A percentile compares a stretch with the other conserved stretches of the same genome.
Conservation (phyloP, 31 red algal species). For the Porphyra umbilicalis region DNA sequence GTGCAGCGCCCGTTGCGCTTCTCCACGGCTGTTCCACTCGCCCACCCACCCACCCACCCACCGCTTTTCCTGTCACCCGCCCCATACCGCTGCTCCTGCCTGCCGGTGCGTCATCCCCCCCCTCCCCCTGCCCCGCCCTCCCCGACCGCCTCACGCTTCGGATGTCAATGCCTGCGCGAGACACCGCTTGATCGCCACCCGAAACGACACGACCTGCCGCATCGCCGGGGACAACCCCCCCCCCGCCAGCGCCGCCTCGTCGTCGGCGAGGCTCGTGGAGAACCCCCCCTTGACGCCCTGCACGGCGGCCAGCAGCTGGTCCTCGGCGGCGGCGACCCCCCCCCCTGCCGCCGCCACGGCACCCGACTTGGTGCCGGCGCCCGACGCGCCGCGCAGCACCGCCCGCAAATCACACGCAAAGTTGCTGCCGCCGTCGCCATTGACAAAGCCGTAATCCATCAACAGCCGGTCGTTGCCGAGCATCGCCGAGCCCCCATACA, state of each 20-base stretch:
- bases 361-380: background rate
- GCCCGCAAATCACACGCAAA: background rate
- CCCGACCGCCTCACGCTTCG: background rate
- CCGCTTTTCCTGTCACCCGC: no score
- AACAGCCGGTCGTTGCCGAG: background rate
- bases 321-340: background rate
- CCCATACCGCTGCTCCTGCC: no score
- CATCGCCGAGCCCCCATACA: background rate
- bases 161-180: background rate
- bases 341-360: background rate
- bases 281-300: background rate
- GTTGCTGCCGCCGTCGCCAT: background rate
- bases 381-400: background rate
- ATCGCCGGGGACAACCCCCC: background rate
- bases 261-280: background rate
- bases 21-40: no score
- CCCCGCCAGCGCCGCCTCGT: background rate
- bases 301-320: background rate
- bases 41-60: no score
- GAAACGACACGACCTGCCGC: background rate
- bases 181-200: background rate
- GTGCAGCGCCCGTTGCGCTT: no score
- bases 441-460: background rate
- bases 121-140: no score
- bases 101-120: no score